These are phyloP conservation scores for Ophiostoma perfectum DNA, from an alignment of 2,329 filamentous ascomycete species.

Conservation along the genomic window DNA sequence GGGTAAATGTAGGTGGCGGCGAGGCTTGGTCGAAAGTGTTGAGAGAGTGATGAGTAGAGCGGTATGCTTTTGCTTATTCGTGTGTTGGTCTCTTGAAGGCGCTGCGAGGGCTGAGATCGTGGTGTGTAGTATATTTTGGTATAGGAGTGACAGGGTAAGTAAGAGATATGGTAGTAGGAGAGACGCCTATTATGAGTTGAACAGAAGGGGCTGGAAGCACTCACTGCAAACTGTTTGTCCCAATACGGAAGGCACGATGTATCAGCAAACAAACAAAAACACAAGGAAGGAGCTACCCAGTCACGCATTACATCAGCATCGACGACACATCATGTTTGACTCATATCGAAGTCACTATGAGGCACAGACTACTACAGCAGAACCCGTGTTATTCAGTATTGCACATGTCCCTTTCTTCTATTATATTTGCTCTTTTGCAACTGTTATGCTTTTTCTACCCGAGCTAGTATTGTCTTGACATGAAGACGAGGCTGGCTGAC, in stretches of 20 bases:
- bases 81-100: no score
- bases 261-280: constrained; percentile 1
- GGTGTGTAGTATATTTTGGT: no score
- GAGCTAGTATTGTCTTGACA: no score
- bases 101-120: no score
- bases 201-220: background rate
- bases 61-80: no score
- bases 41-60: background rate
- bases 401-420: no score
- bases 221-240: background rate
- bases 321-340: background rate
- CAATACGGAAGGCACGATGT: constrained; percentile 11
- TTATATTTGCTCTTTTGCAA: no score
- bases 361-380: no score
- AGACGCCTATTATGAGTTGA: background rate
- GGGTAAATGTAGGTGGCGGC: background rate
- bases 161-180: background rate
- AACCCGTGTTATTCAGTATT: no score
- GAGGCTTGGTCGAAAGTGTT: background rate
- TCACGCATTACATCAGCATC: background rate
- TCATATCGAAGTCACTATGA: background rate
- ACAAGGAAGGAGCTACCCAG: constrained; percentile 9
- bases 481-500: background rate
- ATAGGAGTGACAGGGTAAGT: no score
- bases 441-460: no score